Evolutionary conservation across 2,329 filamentous ascomycete genomes (phyloP).

Genomic region (Pseudogymnoascus sp.): DNA sequence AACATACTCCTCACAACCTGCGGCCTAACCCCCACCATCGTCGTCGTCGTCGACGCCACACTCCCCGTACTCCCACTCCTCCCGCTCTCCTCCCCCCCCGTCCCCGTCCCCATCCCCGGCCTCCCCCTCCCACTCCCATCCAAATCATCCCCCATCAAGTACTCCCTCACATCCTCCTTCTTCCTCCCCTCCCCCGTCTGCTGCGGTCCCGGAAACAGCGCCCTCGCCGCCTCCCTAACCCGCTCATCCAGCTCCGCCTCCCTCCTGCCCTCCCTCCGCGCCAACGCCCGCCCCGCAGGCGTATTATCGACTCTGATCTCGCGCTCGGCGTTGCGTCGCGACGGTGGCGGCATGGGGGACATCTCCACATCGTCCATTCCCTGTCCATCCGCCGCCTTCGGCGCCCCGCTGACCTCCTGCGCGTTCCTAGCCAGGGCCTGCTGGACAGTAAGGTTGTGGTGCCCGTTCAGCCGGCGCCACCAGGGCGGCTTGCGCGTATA

Average conservation of each 20-base stretch:
- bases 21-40: background rate
- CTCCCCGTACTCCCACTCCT: background rate
- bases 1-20: background rate
- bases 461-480: constrained; percentile 44
- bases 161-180: background rate
- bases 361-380: background rate
- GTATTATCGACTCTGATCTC: background rate
- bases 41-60: background rate
- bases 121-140: background rate
- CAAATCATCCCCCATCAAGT: background rate
- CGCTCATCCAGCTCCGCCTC: background rate
- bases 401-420: constrained; percentile 28
- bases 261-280: background rate
- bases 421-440: constrained; percentile 27
- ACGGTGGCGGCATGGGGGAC: background rate
- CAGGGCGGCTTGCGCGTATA: constrained; percentile 53
- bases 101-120: background rate
- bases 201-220: background rate
- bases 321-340: background rate
- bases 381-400: background rate
- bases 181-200: background rate
- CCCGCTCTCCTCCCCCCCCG: background rate
- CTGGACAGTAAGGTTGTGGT: constrained; percentile 23
- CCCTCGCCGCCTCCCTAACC: background rate
- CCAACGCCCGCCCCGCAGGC: background rate